A percentile compares a stretch with the other conserved stretches of the same genome.
These are phyloP conservation scores for Hypoxylon sp. DNA, from an alignment of 2,329 filamentous ascomycete species.

Conservation along the genomic window DNA sequence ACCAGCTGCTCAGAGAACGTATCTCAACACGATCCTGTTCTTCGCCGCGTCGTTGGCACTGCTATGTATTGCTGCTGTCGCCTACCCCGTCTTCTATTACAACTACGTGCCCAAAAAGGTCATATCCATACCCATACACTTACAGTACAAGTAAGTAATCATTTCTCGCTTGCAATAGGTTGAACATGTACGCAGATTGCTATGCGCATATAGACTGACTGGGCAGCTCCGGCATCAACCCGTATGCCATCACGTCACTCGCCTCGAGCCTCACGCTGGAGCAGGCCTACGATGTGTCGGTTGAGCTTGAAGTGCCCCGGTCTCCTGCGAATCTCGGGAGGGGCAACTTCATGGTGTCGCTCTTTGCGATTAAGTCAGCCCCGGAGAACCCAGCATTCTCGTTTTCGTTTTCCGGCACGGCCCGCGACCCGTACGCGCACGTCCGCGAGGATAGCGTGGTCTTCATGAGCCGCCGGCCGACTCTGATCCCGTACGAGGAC, in stretches of 20 bases:
- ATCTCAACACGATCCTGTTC: constrained; percentile 58
- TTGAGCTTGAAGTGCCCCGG: constrained; percentile 79
- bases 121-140: constrained; percentile 59
- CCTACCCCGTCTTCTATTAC: constrained; percentile 63
- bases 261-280: constrained; percentile 66
- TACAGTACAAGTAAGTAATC: constrained; percentile 64
- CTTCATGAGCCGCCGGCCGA: constrained; percentile 73
- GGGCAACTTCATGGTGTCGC: constrained; percentile 94
- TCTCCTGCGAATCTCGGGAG: constrained; percentile 76
- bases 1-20: constrained; percentile 57
- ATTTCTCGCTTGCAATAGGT: no score
- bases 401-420: constrained; percentile 28
- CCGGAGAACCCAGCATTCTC: constrained; percentile 44
- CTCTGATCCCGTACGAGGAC: constrained; percentile 81
- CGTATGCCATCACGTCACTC: constrained; percentile 60
- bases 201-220: constrained; percentile 4
- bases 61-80: constrained; percentile 56
- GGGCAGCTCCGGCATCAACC: constrained; percentile 57
- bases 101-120: constrained; percentile 65
- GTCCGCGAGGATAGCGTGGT: constrained; percentile 56
- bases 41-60: constrained; percentile 53
- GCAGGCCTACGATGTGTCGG: constrained; percentile 85
- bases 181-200: no score
- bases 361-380: constrained; percentile 69
- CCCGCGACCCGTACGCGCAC: constrained; percentile 44